Percentiles rank a stretch among this genome's conserved stretches.
Conservation (phyloP, 257 asterid species). For the Solanum medicagineum region DNA sequence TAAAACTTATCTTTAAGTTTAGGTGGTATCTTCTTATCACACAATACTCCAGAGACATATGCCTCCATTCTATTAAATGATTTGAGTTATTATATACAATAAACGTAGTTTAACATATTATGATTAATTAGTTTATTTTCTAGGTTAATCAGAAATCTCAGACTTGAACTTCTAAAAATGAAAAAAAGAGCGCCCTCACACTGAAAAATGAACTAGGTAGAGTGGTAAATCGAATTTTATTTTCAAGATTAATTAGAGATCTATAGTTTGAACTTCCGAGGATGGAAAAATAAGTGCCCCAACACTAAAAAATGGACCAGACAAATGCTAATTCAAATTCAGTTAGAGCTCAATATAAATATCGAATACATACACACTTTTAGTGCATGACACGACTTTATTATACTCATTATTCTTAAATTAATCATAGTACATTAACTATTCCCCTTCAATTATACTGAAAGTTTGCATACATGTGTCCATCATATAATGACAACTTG, state of each 20-base stretch:
- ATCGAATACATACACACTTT: background rate
- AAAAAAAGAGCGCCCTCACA: too few relatives aligned
- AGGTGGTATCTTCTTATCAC: too few relatives aligned
- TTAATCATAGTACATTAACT: background rate
- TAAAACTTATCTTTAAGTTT: too few relatives aligned
- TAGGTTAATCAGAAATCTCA: background rate
- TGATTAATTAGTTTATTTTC: background rate
- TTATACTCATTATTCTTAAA: background rate
- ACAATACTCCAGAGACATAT: too few relatives aligned
- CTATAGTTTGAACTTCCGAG: too few relatives aligned
- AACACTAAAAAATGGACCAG: background rate
- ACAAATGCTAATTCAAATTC: fast-evolving
- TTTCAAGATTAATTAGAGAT: too few relatives aligned
- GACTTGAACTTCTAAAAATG: fast-evolving
- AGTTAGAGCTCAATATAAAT: fast-evolving
- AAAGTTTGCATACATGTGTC: background rate
- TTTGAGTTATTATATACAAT: background rate
- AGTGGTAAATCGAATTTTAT: too few relatives aligned
- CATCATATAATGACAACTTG: background rate
- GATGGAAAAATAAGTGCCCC: too few relatives aligned
- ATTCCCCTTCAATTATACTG: background rate
- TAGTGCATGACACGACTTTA: background rate
- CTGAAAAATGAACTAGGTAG: too few relatives aligned
- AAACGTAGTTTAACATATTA: background rate
- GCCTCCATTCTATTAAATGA: background rate